A percentile compares a stretch with the other conserved stretches of the same genome.
These are phyloP conservation scores for Mucor irregularis DNA, from an alignment of 371 early-diverging fungal genomes.

Conservation along the genomic window DNA sequence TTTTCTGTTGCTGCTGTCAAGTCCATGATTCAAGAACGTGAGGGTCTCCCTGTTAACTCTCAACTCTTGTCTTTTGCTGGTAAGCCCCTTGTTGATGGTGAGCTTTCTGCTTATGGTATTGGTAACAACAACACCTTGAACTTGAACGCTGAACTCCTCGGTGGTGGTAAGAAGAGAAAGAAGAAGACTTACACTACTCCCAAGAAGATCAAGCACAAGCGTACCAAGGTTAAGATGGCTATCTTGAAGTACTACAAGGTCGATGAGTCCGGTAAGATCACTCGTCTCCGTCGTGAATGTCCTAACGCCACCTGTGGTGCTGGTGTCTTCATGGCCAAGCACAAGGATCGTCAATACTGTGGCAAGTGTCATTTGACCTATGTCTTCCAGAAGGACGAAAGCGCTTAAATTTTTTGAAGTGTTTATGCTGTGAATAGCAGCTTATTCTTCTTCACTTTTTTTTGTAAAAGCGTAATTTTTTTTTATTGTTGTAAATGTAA, in stretches of 20 bases:
- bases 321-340: constrained; percentile 98
- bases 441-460: no score
- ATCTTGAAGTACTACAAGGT: constrained; percentile 97
- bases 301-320: constrained; percentile 93
- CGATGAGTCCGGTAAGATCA: constrained; percentile 93
- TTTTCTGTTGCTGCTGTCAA: constrained; percentile 85
- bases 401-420: constrained; percentile 11
- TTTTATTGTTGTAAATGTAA: neutral
- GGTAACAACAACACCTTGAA: constrained; percentile 89
- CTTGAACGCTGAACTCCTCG: constrained; percentile 64
- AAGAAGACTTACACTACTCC: constrained; percentile 99
- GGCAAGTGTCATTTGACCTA: constrained; percentile 67
- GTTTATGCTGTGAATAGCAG: no score
- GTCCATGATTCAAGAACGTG: constrained; percentile 89
- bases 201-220: constrained; percentile 98
- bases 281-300: constrained; percentile 96
- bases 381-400: constrained; percentile 49
- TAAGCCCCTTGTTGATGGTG: constrained; percentile 86
- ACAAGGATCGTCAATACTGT: constrained; percentile 95
- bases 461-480: neutral
- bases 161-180: constrained; percentile 98
- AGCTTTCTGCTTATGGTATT: constrained; percentile 78
- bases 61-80: constrained; percentile 94
- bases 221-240: constrained; percentile 96
- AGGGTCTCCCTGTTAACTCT: constrained; percentile 90